phyloP scores from a whole-genome alignment of 306 rosid species.

The Dalbergia oliveri region DNA sequence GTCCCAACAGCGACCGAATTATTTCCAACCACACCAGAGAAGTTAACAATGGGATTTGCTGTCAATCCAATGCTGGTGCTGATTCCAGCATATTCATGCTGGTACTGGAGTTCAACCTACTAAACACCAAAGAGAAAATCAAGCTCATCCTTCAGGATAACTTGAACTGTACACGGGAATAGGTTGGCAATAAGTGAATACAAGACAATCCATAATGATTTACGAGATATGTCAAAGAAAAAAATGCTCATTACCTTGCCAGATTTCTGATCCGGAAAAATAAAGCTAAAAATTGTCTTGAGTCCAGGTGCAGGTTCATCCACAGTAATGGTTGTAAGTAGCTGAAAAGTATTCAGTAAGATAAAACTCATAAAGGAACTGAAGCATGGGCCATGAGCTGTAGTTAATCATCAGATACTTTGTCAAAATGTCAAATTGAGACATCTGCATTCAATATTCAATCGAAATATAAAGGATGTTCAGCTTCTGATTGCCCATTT shows the following conservation, averaged over 20 bases:
- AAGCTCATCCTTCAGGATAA: background rate
- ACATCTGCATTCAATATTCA: constrained; percentile 13
- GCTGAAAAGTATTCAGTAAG: constrained; percentile 58
- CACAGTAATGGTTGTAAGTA: constrained; percentile 81
- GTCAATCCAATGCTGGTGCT: constrained; percentile 90
- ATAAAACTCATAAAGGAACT: constrained; percentile 3
- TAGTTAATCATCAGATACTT: background rate
- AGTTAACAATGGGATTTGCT: constrained; percentile 84
- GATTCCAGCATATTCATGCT: constrained; percentile 92
- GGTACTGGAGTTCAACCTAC: constrained; percentile 94
- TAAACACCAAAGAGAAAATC: constrained; percentile 30
- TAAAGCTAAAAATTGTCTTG: constrained; percentile 85
- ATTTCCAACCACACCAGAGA: constrained; percentile 92
- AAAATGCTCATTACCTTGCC: constrained; percentile 69
- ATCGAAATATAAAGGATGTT: background rate
- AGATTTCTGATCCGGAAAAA: constrained; percentile 88
- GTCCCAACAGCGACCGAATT: constrained; percentile 70
- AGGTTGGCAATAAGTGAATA: background rate
- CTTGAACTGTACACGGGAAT: background rate
- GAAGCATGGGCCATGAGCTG: background rate
- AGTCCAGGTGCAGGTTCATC: constrained; percentile 95
- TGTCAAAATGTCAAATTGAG: background rate
- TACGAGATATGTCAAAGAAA: background rate
- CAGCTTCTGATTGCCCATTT: background rate
- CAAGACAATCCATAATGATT: background rate